These are phyloP conservation scores for Flaveria brownii DNA, from an alignment of 129 eudicot species.

Conservation along the genomic window DNA sequence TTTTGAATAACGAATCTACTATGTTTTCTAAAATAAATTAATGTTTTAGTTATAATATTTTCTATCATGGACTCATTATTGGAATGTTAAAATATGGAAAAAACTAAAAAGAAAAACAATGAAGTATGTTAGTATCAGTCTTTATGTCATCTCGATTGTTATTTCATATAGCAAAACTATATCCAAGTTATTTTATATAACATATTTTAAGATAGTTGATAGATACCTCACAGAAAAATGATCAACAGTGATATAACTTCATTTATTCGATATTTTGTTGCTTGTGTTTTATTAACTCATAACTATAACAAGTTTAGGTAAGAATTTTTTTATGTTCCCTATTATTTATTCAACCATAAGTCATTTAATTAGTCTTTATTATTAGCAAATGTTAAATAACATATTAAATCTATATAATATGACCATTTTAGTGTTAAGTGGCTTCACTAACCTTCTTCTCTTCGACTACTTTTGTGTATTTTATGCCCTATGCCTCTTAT, in stretches of 20 bases:
- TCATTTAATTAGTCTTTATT: too few species aligned
- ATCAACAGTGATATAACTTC: not conserved
- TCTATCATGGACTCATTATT: not conserved
- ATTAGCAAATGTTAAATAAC: too few species aligned
- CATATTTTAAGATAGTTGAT: too few species aligned
- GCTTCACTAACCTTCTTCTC: too few species aligned
- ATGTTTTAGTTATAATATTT: not conserved
- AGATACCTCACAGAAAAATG: not conserved
- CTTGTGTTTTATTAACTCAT: not conserved
- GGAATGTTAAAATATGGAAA: not conserved
- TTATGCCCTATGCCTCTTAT: too few species aligned
- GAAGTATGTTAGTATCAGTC: not conserved
- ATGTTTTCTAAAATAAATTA: not conserved
- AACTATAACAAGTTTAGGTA: too few species aligned
- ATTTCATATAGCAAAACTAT: not conserved
- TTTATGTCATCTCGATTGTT: not conserved
- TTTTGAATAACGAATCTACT: slow-evolving; percentile 18
- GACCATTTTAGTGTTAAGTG: too few species aligned
- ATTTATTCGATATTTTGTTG: not conserved
- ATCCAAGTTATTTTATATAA: not conserved
- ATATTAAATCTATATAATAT: too few species aligned
- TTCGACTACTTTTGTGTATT: too few species aligned
- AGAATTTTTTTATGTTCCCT: too few species aligned
- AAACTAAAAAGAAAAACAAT: not conserved
- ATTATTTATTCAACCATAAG: too few species aligned